Percentiles rank a stretch among this genome's conserved stretches.
Conservation (phyloP, 1,284 basidiomycete species). For the Trametes sp. region DNA sequence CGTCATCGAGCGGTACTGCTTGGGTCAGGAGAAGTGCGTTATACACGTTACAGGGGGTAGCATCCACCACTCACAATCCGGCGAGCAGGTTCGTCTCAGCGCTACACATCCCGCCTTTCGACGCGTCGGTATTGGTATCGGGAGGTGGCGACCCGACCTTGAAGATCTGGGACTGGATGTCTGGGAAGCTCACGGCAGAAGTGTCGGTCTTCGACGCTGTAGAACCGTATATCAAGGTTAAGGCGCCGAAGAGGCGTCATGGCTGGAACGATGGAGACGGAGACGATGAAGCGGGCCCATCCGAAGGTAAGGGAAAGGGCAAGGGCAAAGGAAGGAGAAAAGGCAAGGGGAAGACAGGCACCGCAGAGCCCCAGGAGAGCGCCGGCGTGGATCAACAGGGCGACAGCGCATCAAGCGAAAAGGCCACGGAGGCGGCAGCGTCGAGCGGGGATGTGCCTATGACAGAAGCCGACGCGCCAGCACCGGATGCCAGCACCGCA, state of each 20-base stretch:
- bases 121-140: slow-evolving; percentile 67
- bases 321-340: slow-evolving; percentile 39
- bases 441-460: slow-evolving; percentile 31
- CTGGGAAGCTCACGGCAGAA: slow-evolving; percentile 59
- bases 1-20: slow-evolving; percentile 83
- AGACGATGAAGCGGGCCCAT: slow-evolving; percentile 39
- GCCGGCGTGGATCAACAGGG: slow-evolving; percentile 34
- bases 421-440: slow-evolving; percentile 25
- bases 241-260: slow-evolving; percentile 47
- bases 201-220: slow-evolving; percentile 64
- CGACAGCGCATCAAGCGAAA: slow-evolving; percentile 38
- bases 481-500: not conserved
- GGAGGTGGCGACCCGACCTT: slow-evolving; percentile 88
- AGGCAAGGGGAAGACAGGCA: slow-evolving; percentile 35
- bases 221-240: slow-evolving; percentile 68
- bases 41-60: not conserved
- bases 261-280: slow-evolving; percentile 48
- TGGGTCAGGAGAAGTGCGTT: slow-evolving; percentile 83
- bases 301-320: slow-evolving; percentile 30
- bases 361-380: slow-evolving; percentile 29
- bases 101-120: slow-evolving; percentile 68
- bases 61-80: not conserved
- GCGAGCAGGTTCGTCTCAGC: slow-evolving; percentile 79
- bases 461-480: slow-evolving; percentile 18
- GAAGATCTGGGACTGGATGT: slow-evolving; percentile 84